A percentile compares a stretch with the other conserved stretches of the same genome.
Conservation (phyloP, 306 rosid genomes). For the Vigna angularis region DNA sequence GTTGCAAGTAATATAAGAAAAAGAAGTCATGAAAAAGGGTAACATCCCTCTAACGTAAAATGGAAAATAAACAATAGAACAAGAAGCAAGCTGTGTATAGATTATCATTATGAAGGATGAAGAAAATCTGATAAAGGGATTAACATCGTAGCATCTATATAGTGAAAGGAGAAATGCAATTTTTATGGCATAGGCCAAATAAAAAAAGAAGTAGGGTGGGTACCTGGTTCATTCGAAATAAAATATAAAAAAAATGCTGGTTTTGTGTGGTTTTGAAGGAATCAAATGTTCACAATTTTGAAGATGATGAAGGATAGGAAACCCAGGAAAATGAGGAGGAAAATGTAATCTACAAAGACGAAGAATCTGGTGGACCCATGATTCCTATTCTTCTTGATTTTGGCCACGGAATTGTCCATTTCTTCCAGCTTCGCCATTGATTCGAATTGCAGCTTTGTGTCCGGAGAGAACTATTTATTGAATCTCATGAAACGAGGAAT, state of each 20-base stretch:
- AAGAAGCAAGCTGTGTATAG: background rate
- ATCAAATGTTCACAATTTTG: slow-evolving; percentile 61
- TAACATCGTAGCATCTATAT: slow-evolving; percentile 14
- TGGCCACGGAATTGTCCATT: slow-evolving; percentile 46
- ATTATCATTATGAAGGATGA: background rate
- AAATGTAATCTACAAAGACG: slow-evolving; percentile 77
- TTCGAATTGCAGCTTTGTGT: slow-evolving; percentile 18
- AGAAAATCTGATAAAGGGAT: background rate
- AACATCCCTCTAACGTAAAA: background rate
- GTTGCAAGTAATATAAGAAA: slow-evolving; percentile 6
- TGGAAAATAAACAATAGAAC: background rate
- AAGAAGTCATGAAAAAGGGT: background rate
- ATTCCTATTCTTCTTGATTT: slow-evolving; percentile 57
- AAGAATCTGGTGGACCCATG: slow-evolving; percentile 71
- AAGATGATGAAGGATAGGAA: slow-evolving; percentile 68
- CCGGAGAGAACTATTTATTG: background rate
- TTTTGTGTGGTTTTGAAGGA: slow-evolving; percentile 19
- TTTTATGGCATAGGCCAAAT: background rate
- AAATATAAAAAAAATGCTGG: background rate
- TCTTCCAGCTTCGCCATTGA: slow-evolving; percentile 68
- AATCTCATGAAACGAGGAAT: background rate
- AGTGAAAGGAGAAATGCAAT: background rate
- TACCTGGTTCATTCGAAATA: slow-evolving; percentile 42
- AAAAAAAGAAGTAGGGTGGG: background rate
- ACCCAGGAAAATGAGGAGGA: slow-evolving; percentile 62